A percentile compares a stretch with the other conserved stretches of the same genome.
These are phyloP conservation scores for Dacryopinax primogenitus DNA, from an alignment of 768 basidiomycete species.

Conservation along the genomic window DNA sequence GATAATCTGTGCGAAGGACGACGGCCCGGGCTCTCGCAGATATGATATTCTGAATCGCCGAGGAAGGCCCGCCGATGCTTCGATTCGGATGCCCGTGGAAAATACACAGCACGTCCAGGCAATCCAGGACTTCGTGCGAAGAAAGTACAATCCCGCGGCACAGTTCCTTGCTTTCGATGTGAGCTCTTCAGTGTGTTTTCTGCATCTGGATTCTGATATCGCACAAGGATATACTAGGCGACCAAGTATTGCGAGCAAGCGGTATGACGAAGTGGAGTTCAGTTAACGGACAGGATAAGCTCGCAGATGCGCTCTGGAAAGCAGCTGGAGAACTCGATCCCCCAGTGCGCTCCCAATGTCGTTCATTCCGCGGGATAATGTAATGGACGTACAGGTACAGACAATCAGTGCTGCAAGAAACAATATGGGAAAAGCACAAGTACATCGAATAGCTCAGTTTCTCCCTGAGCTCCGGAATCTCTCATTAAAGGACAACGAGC, in stretches of 20 bases:
- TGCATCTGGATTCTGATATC: not conserved
- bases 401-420: constrained; percentile 6
- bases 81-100: not conserved
- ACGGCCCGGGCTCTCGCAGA: not conserved
- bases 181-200: not conserved
- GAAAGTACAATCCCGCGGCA: constrained; percentile 5
- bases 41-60: not conserved
- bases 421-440: not conserved
- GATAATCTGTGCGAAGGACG: not conserved
- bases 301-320: not conserved
- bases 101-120: not conserved
- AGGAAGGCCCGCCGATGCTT: not conserved
- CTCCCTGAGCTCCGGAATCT: not conserved
- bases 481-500: not conserved
- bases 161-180: constrained; percentile 2
- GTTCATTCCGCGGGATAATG: not conserved
- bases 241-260: not conserved
- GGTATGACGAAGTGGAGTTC: constrained; percentile 2
- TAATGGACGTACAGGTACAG: not conserved
- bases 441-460: not conserved
- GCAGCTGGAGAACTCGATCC: not conserved
- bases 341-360: not conserved
- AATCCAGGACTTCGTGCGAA: not conserved
- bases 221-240: not conserved
- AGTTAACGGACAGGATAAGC: not conserved